A percentile compares a stretch with the other conserved stretches of the same genome.
Evolutionary conservation across 768 basidiomycete genomes (phyloP).

Genomic region (Exsudoporus frostii): DNA sequence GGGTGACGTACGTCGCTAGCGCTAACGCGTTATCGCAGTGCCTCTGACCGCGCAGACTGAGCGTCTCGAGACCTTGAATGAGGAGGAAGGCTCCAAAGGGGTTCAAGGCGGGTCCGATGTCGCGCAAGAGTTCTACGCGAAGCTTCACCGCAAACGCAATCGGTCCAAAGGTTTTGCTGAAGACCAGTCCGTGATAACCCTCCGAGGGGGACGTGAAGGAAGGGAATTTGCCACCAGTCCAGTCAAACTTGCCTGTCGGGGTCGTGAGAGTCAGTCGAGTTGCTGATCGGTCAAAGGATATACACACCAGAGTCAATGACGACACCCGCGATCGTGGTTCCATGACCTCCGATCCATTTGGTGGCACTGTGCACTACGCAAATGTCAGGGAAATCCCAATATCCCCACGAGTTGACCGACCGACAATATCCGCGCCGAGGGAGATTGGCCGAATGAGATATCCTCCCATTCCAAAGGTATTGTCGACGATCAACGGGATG

Average conservation of each 20-base stretch:
- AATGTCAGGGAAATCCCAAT: not conserved
- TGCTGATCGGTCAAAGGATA: not conserved
- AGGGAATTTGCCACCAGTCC: constrained; percentile 52
- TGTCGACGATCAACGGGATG: constrained; percentile 65
- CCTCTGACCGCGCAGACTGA: constrained; percentile 55
- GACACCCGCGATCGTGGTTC: constrained; percentile 66
- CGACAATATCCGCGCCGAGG: constrained; percentile 55
- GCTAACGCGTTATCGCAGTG: constrained; percentile 56
- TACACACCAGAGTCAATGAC: constrained; percentile 53
- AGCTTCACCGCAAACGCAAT: constrained; percentile 51
- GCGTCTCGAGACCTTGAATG: constrained; percentile 60
- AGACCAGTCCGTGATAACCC: constrained; percentile 53
- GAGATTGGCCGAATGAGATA: constrained; percentile 54
- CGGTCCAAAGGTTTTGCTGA: constrained; percentile 49
- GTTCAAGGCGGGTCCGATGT: constrained; percentile 50
- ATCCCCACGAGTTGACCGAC: constrained; percentile 21
- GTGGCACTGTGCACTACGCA: constrained; percentile 51
- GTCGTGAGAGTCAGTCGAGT: constrained; percentile 1
- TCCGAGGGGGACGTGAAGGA: constrained; percentile 53
- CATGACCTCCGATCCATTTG: constrained; percentile 68
- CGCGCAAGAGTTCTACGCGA: constrained; percentile 50
- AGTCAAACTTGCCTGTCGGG: constrained; percentile 52
- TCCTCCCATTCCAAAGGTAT: constrained; percentile 62
- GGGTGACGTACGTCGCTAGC: constrained; percentile 40
- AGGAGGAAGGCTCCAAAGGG: constrained; percentile 60